These are phyloP conservation scores for Combretum micranthum DNA, from an alignment of 345 rosid species.

Conservation along the genomic window DNA sequence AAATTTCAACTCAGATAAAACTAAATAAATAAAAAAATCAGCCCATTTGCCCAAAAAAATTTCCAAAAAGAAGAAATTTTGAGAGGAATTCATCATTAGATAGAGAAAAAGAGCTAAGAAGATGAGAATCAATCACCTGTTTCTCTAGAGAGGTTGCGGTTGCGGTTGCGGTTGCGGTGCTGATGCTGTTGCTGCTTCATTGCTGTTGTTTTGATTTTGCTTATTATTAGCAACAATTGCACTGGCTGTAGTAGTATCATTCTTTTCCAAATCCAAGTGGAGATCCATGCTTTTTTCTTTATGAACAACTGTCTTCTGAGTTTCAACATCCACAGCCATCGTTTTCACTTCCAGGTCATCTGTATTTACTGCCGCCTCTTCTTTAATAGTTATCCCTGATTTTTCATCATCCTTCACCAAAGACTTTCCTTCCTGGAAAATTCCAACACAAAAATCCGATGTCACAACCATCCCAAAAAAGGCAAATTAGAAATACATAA, in stretches of 20 bases:
- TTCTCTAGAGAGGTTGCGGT: slow-evolving; percentile 36
- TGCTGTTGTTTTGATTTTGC: slow-evolving; percentile 14
- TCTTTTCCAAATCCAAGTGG: slow-evolving; percentile 70
- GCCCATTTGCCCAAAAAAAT: neutral
- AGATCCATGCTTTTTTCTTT: slow-evolving; percentile 57
- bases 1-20: slow-evolving; percentile 1
- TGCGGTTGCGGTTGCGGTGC: too few species aligned
- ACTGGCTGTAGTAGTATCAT: slow-evolving; percentile 39
- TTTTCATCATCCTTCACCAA: slow-evolving; percentile 37
- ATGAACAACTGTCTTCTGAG: slow-evolving; percentile 29
- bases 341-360: slow-evolving; percentile 45
- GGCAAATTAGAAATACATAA: neutral
- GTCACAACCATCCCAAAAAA: neutral
- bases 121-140: slow-evolving; percentile 29
- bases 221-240: slow-evolving; percentile 24
- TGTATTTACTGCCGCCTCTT: slow-evolving; percentile 27
- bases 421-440: slow-evolving; percentile 50
- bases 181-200: slow-evolving; percentile 53
- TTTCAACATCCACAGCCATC: slow-evolving; percentile 31
- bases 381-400: slow-evolving; percentile 16
- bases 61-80: neutral
- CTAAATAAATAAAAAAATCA: neutral
- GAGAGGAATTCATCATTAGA: neutral
- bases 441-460: slow-evolving; percentile 4
- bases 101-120: neutral